phyloP scores from a whole-genome alignment of 192 early-diverging fungal species.

The Umbelopsis ramanniana region DNA sequence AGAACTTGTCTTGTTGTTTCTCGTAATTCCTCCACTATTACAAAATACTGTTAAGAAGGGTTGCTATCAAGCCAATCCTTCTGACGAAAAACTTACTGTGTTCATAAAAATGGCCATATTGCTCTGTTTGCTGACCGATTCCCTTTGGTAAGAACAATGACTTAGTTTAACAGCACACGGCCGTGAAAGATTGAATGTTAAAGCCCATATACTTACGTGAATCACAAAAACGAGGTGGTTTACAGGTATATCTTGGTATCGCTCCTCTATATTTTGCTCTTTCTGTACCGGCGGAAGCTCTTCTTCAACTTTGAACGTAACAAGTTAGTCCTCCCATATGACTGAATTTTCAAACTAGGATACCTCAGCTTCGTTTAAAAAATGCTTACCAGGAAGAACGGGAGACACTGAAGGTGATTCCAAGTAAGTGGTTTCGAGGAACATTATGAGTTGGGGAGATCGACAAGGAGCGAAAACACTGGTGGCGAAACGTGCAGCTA shows the following conservation, averaged over 20 bases:
- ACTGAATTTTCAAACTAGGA: too few relatives aligned
- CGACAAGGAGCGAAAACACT: neutral
- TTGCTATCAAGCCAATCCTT: neutral
- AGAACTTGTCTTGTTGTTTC: constrained; percentile 44
- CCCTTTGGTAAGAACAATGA: constrained; percentile 22
- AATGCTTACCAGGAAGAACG: constrained; percentile 4
- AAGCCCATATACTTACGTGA: constrained; percentile 29
- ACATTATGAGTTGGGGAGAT: constrained; percentile 27
- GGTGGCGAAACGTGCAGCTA: neutral
- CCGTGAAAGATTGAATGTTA: neutral
- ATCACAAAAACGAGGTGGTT: constrained; percentile 46
- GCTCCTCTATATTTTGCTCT: constrained; percentile 23
- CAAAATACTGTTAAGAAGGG: neutral
- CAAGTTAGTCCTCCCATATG: neutral
- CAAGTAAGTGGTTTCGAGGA: constrained; percentile 39
- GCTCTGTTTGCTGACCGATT: constrained; percentile 48
- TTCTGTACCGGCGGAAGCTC: neutral
- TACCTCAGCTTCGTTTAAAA: neutral
- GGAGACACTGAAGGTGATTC: constrained; percentile 32
- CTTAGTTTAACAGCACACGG: neutral
- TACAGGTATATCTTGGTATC: constrained; percentile 26
- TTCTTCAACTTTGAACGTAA: neutral
- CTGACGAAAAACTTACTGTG: constrained; percentile 34
- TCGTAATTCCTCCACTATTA: constrained; percentile 40
- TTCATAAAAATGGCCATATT: constrained; percentile 48